Evolutionary conservation across 257 asterid genomes (phyloP).

Genomic region (Solanum virginianum): DNA sequence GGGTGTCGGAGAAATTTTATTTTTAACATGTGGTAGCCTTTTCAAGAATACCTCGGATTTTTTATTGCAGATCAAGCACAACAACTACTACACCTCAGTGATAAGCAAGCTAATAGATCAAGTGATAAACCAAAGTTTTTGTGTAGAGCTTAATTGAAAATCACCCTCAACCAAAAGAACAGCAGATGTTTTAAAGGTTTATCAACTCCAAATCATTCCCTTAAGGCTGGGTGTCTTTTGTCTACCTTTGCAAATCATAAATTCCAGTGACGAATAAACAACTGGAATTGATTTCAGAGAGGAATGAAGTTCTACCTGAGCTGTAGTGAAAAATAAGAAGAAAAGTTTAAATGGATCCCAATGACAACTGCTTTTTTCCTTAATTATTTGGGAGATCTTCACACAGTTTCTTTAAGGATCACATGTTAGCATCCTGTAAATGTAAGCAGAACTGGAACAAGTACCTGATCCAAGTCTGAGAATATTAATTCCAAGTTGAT

Average conservation of each 20-base stretch:
- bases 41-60: not conserved
- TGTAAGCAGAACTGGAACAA: not conserved
- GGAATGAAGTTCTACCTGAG: not conserved
- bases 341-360: not conserved
- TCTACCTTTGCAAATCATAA: not conserved
- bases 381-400: not conserved
- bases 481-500: conserved; percentile 88
- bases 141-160: not conserved
- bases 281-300: not conserved
- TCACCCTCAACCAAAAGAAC: not conserved
- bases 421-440: not conserved
- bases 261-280: not conserved
- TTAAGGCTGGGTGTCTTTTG: too few relatives aligned
- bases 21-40: not conserved
- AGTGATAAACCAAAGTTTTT: not conserved
- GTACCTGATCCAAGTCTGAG: conserved; percentile 95
- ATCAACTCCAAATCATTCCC: too few relatives aligned
- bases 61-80: not conserved
- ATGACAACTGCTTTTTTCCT: not conserved
- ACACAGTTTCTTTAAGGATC: not conserved
- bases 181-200: too few relatives aligned
- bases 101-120: not conserved
- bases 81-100: not conserved
- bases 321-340: not conserved
- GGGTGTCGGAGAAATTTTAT: not conserved